Percentiles rank a stretch among this genome's conserved stretches.
Evolutionary conservation across 371 early-diverging fungal genomes (phyloP).

Genomic region (Lichtheimia corymbifera): DNA sequence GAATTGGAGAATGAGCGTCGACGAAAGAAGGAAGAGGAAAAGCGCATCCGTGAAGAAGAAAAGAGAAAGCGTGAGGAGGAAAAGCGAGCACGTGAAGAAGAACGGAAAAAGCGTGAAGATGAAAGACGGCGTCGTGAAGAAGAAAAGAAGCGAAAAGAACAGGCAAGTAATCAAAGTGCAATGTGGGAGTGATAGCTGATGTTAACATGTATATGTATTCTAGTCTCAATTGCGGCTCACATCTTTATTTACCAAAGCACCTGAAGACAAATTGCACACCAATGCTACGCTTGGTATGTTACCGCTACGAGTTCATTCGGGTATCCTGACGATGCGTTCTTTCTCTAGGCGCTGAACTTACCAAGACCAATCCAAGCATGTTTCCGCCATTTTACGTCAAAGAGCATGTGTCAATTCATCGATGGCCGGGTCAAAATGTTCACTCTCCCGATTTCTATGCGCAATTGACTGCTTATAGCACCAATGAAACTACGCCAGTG

Average conservation of each 20-base stretch:
- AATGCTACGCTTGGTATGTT: conserved; percentile 2
- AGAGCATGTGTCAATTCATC: conserved; percentile 49
- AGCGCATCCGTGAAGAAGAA: conserved; percentile 18
- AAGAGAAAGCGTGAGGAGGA: conserved; percentile 16
- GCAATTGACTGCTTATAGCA: conserved; percentile 14
- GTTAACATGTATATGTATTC: neutral
- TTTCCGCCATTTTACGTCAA: conserved; percentile 76
- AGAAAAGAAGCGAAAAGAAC: conserved; percentile 42
- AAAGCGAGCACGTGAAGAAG: conserved; percentile 41
- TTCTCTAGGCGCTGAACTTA: neutral
- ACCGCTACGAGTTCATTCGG: neutral
- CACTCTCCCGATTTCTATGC: conserved; percentile 25
- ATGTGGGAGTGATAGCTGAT: neutral
- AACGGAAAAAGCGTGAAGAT: conserved; percentile 36
- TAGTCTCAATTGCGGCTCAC: conserved; percentile 49
- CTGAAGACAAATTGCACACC: conserved; percentile 16
- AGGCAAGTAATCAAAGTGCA: conserved; percentile 27
- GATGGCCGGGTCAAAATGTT: conserved; percentile 28
- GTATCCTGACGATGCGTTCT: neutral
- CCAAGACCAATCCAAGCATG: conserved; percentile 22
- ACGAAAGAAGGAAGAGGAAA: conserved; percentile 23
- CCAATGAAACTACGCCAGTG: neutral
- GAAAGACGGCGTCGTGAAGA: conserved; percentile 41
- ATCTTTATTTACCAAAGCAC: conserved; percentile 39
- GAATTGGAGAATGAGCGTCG: conserved; percentile 22